Conservation (phyloP, 192 early-diverging fungal genomes). For the Spinellus fusiger region DNA sequence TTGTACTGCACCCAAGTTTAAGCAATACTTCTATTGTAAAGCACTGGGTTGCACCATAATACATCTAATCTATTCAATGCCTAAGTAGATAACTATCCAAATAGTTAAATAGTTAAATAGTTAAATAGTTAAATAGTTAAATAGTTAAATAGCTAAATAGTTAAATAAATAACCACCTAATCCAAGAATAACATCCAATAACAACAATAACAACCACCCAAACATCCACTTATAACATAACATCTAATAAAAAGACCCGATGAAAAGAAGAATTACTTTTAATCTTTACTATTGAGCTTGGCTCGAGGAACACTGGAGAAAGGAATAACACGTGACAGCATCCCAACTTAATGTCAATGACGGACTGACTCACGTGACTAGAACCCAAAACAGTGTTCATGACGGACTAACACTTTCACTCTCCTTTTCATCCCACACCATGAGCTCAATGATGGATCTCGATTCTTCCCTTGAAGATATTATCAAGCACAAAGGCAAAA, state of each 20-base stretch:
- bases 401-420: not conserved
- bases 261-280: too few relatives aligned
- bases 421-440: not conserved
- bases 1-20: constrained; percentile 42
- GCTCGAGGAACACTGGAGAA: not conserved
- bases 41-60: constrained; percentile 38
- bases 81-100: too few relatives aligned
- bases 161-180: too few relatives aligned
- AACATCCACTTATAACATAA: too few relatives aligned
- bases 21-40: constrained; percentile 40
- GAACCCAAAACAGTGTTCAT: not conserved
- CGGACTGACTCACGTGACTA: not conserved
- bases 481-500: constrained; percentile 29
- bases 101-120: too few relatives aligned
- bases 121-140: too few relatives aligned
- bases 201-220: too few relatives aligned
- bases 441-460: constrained; percentile 26
- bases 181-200: too few relatives aligned
- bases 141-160: too few relatives aligned
- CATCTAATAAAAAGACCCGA: too few relatives aligned
- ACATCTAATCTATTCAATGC: not conserved
- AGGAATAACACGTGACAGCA: not conserved
- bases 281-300: not conserved
- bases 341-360: not conserved
- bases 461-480: constrained; percentile 38